Conservation (phyloP, 345 rosid species). For the Anastatica hierochuntica region DNA sequence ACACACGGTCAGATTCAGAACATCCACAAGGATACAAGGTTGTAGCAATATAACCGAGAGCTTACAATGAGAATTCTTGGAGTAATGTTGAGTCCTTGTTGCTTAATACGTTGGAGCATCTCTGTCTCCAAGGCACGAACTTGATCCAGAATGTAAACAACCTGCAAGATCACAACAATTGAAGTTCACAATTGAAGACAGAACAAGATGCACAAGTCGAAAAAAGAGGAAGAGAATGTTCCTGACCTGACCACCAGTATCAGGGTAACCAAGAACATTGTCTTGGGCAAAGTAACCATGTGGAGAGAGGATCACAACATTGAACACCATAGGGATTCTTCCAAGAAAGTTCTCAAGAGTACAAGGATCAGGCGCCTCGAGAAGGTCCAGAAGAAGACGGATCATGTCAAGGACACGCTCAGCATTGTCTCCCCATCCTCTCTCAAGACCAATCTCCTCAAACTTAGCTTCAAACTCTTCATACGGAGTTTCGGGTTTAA, state of each 20-base stretch:
- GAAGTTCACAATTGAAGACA: background rate
- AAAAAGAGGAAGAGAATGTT: background rate
- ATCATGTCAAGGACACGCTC: constrained; percentile 69
- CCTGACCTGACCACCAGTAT: constrained; percentile 84
- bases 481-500: constrained; percentile 42
- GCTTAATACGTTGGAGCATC: constrained; percentile 70
- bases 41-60: background rate
- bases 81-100: constrained; percentile 73
- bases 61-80: constrained; percentile 80
- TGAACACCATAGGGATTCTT: constrained; percentile 77
- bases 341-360: constrained; percentile 74
- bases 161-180: constrained; percentile 26
- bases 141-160: constrained; percentile 90
- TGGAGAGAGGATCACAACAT: constrained; percentile 76
- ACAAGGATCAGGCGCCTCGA: constrained; percentile 87
- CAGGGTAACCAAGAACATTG: constrained; percentile 88
- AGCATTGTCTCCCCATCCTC: constrained; percentile 85
- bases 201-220: background rate
- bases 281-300: constrained; percentile 95
- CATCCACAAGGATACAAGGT: background rate
- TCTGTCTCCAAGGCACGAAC: constrained; percentile 84
- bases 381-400: constrained; percentile 77
- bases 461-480: constrained; percentile 53
- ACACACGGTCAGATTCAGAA: background rate
- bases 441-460: constrained; percentile 78